Conservation (phyloP, 768 basidiomycete genomes). For the Termitomyces sp. region DNA sequence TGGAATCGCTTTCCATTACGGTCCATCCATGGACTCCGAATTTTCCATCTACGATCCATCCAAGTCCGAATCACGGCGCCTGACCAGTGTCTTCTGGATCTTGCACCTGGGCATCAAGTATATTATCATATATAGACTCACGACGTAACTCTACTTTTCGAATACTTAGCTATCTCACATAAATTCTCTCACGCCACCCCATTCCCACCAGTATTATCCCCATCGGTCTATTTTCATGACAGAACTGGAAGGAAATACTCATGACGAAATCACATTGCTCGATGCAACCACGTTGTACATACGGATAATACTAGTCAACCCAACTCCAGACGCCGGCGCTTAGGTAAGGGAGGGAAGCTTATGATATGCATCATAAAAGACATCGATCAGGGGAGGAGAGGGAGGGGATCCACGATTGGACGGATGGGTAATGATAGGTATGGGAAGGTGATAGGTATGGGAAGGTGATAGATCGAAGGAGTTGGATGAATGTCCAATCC, state of each 20-base stretch:
- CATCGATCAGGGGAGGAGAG: not conserved
- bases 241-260: not conserved
- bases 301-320: not conserved
- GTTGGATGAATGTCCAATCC: not conserved
- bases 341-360: not conserved
- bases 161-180: not conserved
- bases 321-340: not conserved
- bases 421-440: not conserved
- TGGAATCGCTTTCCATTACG: not conserved
- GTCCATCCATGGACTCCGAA: not conserved
- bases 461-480: not conserved
- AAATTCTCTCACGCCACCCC: not conserved
- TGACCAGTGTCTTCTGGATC: not conserved
- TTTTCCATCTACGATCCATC: not conserved
- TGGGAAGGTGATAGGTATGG: not conserved
- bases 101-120: not conserved
- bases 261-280: not conserved
- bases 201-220: not conserved
- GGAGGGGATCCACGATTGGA: slow-evolving; percentile 3
- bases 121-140: not conserved
- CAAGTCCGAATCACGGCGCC: not conserved
- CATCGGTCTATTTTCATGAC: not conserved
- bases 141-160: not conserved
- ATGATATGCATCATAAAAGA: not conserved
- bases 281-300: not conserved